Percentiles rank a stretch among this genome's conserved stretches.
phyloP scores from a whole-genome alignment of 176 grass and related monocot species.

The Tillandsia fasciculata region DNA sequence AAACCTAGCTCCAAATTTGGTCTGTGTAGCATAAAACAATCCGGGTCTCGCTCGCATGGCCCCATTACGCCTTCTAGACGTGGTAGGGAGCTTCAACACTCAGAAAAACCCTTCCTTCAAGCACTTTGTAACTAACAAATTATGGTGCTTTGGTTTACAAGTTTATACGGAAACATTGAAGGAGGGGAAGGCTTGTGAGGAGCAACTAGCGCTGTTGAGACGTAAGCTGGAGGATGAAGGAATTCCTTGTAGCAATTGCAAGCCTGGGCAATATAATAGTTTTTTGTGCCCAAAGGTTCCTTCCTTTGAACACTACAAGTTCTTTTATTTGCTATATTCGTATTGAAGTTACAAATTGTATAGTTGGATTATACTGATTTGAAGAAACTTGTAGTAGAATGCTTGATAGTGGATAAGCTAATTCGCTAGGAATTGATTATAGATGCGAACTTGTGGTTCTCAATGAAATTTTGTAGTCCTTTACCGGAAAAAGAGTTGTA shows the following conservation, averaged over 20 bases:
- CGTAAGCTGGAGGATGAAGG: conserved; percentile 38
- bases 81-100: conserved; percentile 9
- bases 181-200: neutral
- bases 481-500: conserved; percentile 1
- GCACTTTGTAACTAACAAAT: conserved; percentile 7
- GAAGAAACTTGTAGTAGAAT: neutral
- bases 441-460: conserved; percentile 3
- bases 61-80: conserved; percentile 14
- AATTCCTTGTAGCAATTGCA: conserved; percentile 33
- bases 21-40: neutral
- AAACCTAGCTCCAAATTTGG: neutral
- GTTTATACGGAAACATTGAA: conserved; percentile 6
- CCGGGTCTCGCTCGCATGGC: neutral
- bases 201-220: conserved; percentile 25
- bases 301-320: neutral
- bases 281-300: conserved; percentile 51
- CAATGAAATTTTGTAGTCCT: too few relatives aligned
- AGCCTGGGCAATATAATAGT: conserved; percentile 19
- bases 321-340: neutral
- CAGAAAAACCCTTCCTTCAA: neutral
- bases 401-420: neutral
- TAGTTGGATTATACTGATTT: neutral
- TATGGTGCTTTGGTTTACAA: conserved; percentile 4
- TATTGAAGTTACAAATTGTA: neutral
- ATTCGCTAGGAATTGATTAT: neutral